These are phyloP conservation scores for Balakata baccata DNA, from an alignment of 345 rosid species.

Conservation along the genomic window DNA sequence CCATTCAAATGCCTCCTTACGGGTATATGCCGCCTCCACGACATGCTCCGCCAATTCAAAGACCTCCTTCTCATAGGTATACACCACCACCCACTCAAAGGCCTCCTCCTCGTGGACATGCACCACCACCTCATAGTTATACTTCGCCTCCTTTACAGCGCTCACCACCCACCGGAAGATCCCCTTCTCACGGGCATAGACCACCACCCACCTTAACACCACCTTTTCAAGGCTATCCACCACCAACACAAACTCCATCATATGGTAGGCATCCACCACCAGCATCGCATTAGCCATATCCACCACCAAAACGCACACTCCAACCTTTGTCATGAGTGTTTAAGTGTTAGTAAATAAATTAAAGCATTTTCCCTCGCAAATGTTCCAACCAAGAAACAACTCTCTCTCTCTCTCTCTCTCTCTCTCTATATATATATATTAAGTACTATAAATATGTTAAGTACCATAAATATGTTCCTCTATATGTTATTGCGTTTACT, in stretches of 20 bases:
- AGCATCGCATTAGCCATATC: neutral
- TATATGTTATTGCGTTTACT: too few species aligned
- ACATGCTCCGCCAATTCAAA: too few species aligned
- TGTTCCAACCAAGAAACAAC: too few species aligned
- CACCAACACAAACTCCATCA: neutral
- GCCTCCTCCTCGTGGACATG: too few species aligned
- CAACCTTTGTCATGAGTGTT: neutral
- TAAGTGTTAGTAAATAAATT: neutral
- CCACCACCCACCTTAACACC: neutral
- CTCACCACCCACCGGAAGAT: too few species aligned
- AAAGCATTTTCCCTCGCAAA: neutral
- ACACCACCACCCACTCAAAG: neutral
- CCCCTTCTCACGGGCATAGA: neutral
- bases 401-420: too few species aligned
- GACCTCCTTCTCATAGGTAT: too few species aligned
- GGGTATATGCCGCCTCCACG: neutral
- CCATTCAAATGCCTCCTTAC: neutral
- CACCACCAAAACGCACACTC: neutral
- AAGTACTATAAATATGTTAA: too few species aligned
- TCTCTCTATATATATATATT: too few species aligned
- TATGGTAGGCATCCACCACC: neutral
- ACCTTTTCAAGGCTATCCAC: neutral
- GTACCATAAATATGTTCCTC: too few species aligned
- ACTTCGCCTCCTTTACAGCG: too few species aligned
- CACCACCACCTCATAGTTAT: neutral